A percentile compares a stretch with the other conserved stretches of the same genome.
Conservation (phyloP, 2,329 filamentous ascomycete species). For the Epichloe aotearoae region DNA sequence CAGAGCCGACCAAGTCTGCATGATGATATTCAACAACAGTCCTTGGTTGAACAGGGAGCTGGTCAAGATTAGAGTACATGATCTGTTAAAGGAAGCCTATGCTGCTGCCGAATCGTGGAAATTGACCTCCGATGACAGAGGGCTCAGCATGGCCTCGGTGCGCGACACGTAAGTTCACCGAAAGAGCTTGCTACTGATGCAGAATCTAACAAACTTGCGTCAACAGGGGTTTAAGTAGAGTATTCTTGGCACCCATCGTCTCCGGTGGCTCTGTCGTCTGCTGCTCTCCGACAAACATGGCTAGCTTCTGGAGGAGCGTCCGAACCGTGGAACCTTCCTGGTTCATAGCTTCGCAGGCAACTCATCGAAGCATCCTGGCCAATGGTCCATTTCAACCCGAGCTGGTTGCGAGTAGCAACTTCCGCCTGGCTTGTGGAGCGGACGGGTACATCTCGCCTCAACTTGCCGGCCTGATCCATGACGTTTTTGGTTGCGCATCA, state of each 20-base stretch:
- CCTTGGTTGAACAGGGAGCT: slow-evolving; percentile 3
- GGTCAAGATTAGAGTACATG: slow-evolving; percentile 1
- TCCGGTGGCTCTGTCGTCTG: slow-evolving; percentile 1
- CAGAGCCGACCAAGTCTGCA: slow-evolving; percentile 1
- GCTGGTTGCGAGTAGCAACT: background rate
- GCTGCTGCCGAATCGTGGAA: slow-evolving; percentile 1
- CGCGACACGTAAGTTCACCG: slow-evolving; percentile 2
- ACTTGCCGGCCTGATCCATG: slow-evolving; percentile 1
- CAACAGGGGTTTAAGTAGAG: background rate
- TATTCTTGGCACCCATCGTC: background rate
- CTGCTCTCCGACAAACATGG: background rate
- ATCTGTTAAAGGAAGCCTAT: slow-evolving; percentile 1
- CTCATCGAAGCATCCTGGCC: background rate
- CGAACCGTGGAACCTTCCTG: background rate
- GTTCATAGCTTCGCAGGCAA: background rate
- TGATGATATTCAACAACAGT: slow-evolving; percentile 2
- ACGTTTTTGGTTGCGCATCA: slow-evolving; percentile 3
- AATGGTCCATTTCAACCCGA: background rate
- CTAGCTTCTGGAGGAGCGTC: background rate
- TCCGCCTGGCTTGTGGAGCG: background rate
- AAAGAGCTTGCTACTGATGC: background rate
- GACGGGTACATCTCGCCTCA: slow-evolving; percentile 1
- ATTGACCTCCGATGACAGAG: background rate
- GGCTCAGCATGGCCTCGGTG: slow-evolving; percentile 4
- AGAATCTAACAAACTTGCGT: background rate